A percentile compares a stretch with the other conserved stretches of the same genome.
These are phyloP conservation scores for Teratosphaeria gauchensis DNA, from an alignment of 2,329 filamentous ascomycete species.

Conservation along the genomic window DNA sequence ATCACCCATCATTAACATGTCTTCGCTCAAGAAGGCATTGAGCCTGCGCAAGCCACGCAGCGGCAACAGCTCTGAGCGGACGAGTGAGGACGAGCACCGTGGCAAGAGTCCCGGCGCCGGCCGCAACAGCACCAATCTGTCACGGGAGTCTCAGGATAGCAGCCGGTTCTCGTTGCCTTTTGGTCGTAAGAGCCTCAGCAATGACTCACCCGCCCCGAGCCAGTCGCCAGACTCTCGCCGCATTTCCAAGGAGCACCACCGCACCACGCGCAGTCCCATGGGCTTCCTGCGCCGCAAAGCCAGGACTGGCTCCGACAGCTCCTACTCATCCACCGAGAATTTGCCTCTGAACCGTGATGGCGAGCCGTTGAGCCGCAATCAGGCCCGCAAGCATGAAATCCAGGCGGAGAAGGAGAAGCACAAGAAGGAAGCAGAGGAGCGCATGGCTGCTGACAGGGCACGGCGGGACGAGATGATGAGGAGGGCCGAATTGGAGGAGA, in stretches of 20 bases:
- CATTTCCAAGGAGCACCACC: slow-evolving; percentile 18
- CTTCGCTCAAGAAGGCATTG: slow-evolving; percentile 39
- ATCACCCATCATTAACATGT: slow-evolving; percentile 12
- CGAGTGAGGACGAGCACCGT: slow-evolving; percentile 8
- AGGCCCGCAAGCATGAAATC: slow-evolving; percentile 40
- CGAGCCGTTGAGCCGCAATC: slow-evolving; percentile 40
- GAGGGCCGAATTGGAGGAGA: slow-evolving; percentile 44
- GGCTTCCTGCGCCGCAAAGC: slow-evolving; percentile 24
- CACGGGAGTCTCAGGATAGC: slow-evolving; percentile 10
- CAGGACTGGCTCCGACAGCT: slow-evolving; percentile 21
- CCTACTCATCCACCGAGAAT: slow-evolving; percentile 26
- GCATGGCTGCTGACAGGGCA: slow-evolving; percentile 35
- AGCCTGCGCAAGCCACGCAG: slow-evolving; percentile 29
- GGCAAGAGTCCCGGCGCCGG: background rate
- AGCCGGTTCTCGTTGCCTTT: slow-evolving; percentile 18
- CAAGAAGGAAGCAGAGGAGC: slow-evolving; percentile 34
- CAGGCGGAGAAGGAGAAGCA: slow-evolving; percentile 37
- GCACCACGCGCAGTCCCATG: slow-evolving; percentile 24
- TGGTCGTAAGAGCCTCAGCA: slow-evolving; percentile 9
- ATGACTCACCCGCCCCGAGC: slow-evolving; percentile 1
- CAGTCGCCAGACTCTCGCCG: background rate
- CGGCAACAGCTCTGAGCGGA: slow-evolving; percentile 15
- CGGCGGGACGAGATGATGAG: slow-evolving; percentile 40
- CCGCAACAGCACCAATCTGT: background rate
- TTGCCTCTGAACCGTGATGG: slow-evolving; percentile 40